Percentiles rank a stretch among this genome's conserved stretches.
phyloP scores from a whole-genome alignment of 2,329 filamentous ascomycete species.

The Lithohypha guttulata region DNA sequence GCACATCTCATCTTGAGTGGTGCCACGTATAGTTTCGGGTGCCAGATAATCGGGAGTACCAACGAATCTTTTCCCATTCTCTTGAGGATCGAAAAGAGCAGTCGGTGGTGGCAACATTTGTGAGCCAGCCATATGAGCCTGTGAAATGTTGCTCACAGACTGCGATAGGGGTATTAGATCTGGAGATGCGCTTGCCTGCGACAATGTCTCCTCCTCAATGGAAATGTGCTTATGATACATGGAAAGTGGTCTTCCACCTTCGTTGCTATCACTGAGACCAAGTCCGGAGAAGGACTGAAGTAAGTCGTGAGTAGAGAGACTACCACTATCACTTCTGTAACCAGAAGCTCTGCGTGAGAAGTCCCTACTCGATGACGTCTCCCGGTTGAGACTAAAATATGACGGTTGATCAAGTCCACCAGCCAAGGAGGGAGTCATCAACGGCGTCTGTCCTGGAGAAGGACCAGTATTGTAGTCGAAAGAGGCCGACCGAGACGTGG shows the following conservation, averaged over 20 bases:
- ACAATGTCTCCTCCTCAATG: constrained; percentile 65
- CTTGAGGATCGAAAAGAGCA: constrained; percentile 90
- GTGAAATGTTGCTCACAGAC: constrained; percentile 40
- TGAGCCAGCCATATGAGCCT: constrained; percentile 36
- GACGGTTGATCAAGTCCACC: constrained; percentile 70
- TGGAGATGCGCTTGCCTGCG: constrained; percentile 62
- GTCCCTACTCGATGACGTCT: constrained; percentile 48
- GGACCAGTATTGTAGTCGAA: constrained; percentile 70
- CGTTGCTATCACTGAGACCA: constrained; percentile 54
- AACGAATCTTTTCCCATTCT: constrained; percentile 85
- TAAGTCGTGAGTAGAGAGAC: constrained; percentile 61
- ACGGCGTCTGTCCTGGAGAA: constrained; percentile 74
- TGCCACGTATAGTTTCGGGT: constrained; percentile 89
- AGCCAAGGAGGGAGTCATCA: constrained; percentile 68
- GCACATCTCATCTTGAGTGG: constrained; percentile 92
- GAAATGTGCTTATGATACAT: constrained; percentile 42
- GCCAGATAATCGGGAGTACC: constrained; percentile 95
- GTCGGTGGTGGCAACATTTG: constrained; percentile 82
- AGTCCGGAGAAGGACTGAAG: constrained; percentile 73
- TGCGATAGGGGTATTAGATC: constrained; percentile 60
- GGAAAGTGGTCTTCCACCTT: constrained; percentile 32
- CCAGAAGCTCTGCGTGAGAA: constrained; percentile 59
- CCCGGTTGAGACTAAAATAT: constrained; percentile 72
- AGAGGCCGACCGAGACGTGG: constrained; percentile 85
- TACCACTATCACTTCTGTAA: constrained; percentile 81